A percentile compares a stretch with the other conserved stretches of the same genome.
Evolutionary conservation across 2,329 filamentous ascomycete genomes (phyloP).

Genomic region (Fusarium hostae): DNA sequence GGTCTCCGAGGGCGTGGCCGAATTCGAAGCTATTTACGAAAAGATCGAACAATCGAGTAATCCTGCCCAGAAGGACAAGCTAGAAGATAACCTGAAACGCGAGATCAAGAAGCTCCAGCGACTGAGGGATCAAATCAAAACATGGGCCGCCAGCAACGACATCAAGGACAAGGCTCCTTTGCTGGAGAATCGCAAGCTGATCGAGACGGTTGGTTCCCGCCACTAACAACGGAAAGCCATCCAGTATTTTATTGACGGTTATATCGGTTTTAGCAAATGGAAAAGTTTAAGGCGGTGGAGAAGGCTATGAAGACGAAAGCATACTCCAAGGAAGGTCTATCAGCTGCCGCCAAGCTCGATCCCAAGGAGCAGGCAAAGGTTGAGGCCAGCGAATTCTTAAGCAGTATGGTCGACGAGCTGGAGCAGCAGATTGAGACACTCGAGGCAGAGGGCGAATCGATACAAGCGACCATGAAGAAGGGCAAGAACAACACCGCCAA

Average conservation of each 20-base stretch:
- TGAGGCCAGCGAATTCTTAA: conserved; percentile 87
- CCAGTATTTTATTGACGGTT: conserved; percentile 33
- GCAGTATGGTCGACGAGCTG: conserved; percentile 88
- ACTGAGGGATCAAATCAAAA: conserved; percentile 98
- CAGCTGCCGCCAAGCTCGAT: conserved; percentile 90
- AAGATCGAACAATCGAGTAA: conserved; percentile 96
- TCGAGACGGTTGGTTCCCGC: conserved; percentile 83
- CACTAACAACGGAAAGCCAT: conserved; percentile 16
- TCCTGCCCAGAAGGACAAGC: conserved; percentile 95
- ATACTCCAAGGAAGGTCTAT: conserved; percentile 97
- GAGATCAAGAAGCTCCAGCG: conserved; percentile 99
- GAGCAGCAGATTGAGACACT: conserved; percentile 92
- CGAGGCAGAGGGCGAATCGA: conserved; percentile 87
- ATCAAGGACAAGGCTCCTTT: conserved; percentile 99
- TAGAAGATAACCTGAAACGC: conserved; percentile 97
- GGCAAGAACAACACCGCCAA: conserved; percentile 88
- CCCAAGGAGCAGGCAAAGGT: conserved; percentile 97
- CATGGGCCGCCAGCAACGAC: conserved; percentile 97
- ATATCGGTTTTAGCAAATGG: conserved; percentile 80
- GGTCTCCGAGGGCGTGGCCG: conserved; percentile 89
- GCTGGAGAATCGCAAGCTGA: conserved; percentile 92
- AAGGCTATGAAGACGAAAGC: conserved; percentile 99
- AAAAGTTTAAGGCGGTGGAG: conserved; percentile 99
- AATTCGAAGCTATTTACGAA: conserved; percentile 96
- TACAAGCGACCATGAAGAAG: conserved; percentile 93